Evolutionary conservation across 306 rosid species (phyloP).

Genomic region (Sesbania bispinosa): DNA sequence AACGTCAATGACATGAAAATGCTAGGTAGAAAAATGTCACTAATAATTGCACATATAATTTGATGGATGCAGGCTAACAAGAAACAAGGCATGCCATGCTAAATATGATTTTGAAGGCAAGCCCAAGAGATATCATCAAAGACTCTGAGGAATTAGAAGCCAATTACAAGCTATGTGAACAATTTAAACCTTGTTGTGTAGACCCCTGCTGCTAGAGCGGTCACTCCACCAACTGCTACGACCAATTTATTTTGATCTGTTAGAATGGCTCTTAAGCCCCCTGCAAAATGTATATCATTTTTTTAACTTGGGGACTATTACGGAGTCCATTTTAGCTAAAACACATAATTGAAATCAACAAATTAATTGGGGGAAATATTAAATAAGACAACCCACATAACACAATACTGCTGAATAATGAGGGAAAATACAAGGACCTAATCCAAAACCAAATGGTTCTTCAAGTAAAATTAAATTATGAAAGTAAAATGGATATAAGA

Average conservation of each 20-base stretch:
- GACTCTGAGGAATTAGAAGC: background rate
- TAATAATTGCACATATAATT: background rate
- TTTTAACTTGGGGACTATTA: background rate
- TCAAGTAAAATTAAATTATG: background rate
- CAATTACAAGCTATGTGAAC: background rate
- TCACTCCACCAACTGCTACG: slow-evolving; percentile 94
- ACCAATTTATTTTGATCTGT: slow-evolving; percentile 98
- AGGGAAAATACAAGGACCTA: background rate
- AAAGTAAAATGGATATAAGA: slow-evolving; percentile 7
- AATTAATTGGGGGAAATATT: background rate
- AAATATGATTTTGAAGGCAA: background rate
- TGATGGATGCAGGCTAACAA: too few species aligned
- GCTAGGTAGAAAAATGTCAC: too few species aligned
- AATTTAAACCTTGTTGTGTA: slow-evolving; percentile 84
- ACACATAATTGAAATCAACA: background rate
- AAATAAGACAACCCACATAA: background rate
- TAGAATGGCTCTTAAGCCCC: slow-evolving; percentile 88
- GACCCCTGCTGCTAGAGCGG: slow-evolving; percentile 94
- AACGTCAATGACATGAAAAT: too few species aligned
- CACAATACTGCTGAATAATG: background rate
- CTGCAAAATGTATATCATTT: slow-evolving; percentile 45
- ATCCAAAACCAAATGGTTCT: too few species aligned
- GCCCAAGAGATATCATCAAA: too few species aligned
- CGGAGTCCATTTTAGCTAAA: slow-evolving; percentile 12
- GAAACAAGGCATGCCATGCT: background rate